Evolutionary conservation across 164 flowering plant genomes (phyloP), one percentile per base, ranked within the genome.

Genomic region (Stephania japonica): DNA sequence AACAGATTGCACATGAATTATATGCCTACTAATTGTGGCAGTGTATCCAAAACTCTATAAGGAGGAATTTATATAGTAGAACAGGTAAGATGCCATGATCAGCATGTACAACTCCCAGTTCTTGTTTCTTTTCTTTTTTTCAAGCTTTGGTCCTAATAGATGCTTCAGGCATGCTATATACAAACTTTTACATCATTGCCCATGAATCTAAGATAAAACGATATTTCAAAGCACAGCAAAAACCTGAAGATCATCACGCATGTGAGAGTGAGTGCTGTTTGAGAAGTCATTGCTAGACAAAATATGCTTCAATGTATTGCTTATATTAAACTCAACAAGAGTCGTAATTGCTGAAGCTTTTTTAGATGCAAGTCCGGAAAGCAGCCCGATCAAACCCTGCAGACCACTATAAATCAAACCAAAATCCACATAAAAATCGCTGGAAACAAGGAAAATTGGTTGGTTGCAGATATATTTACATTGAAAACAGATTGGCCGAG

Each of bases 311-410:
- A 89, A 27, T 63, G 81, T 79, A 77, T 79, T 77, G 82, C 94
- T 82, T 72, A 91, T 85, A 72, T 93, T 86, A 59, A 89, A 86
- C 84, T 95, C 99, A 77, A 87, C 79, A 41, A 95, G 86, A 56
- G 84, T 86, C 75, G 71, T 87, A 78, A 89, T 82, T 78, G 97
- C 97, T 11, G 75, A 67, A 73, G 72, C 26, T 67, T 98, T 91
- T 70, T 92, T 86, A 75, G 93, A 84, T 59, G 91, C 89, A 81
- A 95, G 87, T 73, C 84, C 88, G 61, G 80, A 81, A 75, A 95
- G 92, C 71, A 91, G 56, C 73, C 91, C 89, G 65, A 93, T 83
- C 85, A 95, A 78, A 67, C 90, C 94, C 98, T 95, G 88, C 75
- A 77, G 53, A 77, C 8, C 66, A 71, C 62, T 26, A 71, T 69